These are phyloP conservation scores for Populus trichocarpa DNA, from an alignment of 441 rosid genomes.

Conservation along the genomic window DNA sequence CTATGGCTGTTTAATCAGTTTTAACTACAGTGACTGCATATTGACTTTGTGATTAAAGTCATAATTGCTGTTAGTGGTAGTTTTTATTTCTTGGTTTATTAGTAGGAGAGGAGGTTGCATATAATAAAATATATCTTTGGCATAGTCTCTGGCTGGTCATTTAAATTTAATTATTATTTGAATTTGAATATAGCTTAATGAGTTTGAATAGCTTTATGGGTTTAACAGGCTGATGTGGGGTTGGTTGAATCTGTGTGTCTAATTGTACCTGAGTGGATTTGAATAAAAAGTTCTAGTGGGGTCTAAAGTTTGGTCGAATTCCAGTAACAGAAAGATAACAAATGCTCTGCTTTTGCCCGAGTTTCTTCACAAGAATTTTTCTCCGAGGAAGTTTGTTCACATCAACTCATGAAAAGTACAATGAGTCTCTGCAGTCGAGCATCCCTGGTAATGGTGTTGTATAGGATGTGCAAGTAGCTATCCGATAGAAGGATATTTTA, in stretches of 20 bases:
- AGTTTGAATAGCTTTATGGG: background rate
- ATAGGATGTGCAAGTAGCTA: background rate
- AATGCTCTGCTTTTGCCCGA: background rate
- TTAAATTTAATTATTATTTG: background rate
- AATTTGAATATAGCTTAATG: background rate
- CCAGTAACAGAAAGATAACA: background rate
- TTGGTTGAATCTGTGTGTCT: background rate
- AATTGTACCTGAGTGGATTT: background rate
- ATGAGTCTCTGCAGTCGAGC: background rate
- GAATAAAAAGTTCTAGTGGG: background rate
- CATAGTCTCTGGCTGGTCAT: background rate
- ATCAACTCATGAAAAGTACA: background rate
- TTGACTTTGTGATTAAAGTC: background rate
- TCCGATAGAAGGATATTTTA: background rate
- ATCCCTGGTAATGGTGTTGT: background rate
- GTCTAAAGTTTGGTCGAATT: background rate
- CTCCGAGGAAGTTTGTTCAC: background rate
- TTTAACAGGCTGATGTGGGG: background rate
- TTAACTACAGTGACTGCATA: background rate
- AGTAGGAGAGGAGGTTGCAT: background rate
- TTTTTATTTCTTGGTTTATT: background rate
- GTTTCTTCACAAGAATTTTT: background rate
- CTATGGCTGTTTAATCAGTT: background rate
- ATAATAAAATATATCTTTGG: background rate
- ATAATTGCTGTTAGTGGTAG: background rate